phyloP scores from a whole-genome alignment of 225 moss, liverwort and hornwort species.

The Anthoceros angustus region DNA sequence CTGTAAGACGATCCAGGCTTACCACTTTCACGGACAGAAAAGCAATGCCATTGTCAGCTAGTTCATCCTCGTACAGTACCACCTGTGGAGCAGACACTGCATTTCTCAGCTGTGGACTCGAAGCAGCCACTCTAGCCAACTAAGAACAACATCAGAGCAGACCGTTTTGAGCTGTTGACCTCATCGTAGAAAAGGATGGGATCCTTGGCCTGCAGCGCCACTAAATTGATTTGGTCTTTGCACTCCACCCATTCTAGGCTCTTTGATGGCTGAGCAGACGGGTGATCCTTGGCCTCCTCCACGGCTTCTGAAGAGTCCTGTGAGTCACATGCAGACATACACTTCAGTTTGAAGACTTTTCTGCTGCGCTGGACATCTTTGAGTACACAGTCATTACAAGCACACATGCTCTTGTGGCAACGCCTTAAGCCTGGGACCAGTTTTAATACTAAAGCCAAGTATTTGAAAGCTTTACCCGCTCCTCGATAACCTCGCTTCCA shows the following conservation, averaged over 20 bases:
- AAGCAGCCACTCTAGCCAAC: too few relatives aligned
- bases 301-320: not conserved
- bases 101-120: too few relatives aligned
- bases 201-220: slow-evolving; percentile 52
- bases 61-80: slow-evolving; percentile 76
- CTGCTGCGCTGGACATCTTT: not conserved
- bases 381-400: not conserved
- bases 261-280: slow-evolving; percentile 6
- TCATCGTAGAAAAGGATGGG: slow-evolving; percentile 83
- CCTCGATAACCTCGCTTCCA: slow-evolving; percentile 45
- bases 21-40: slow-evolving; percentile 82
- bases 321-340: not conserved
- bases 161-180: slow-evolving; percentile 15
- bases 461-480: slow-evolving; percentile 15
- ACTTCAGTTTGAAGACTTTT: not conserved
- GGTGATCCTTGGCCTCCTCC: not conserved
- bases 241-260: slow-evolving; percentile 59
- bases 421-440: not conserved
- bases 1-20: slow-evolving; percentile 7
- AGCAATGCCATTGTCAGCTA: slow-evolving; percentile 80
- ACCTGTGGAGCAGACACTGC: slow-evolving; percentile 25
- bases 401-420: not conserved
- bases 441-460: not conserved
- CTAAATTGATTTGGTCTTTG: slow-evolving; percentile 55
- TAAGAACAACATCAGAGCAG: too few relatives aligned